Base-by-base conservation (phyloP, 1,284 basidiomycete species). In the Leccinum subrobustum region DNA sequence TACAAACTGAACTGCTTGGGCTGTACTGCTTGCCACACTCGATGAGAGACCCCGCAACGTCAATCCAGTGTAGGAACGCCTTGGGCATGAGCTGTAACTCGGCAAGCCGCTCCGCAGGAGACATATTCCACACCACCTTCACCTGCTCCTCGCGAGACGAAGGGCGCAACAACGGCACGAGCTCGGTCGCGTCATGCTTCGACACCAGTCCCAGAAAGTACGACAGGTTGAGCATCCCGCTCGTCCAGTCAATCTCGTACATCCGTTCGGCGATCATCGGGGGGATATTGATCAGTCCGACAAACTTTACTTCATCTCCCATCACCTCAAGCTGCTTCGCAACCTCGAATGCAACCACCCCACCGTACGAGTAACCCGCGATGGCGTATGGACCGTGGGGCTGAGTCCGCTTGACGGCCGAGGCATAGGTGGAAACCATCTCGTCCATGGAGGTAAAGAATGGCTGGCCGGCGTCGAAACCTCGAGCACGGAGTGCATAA, bases 301-400 rank as follows among this genome's bases (percentile, higher is more conserved):
- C 63, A 64, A 76, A 80, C 3, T 72, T 70, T 16, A 79, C 76
- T 39, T 67, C 62, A 23, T 74, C 73, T 1, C 76, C 76, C 57
- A 66, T 65, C 1, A 63, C 63, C 57, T 75, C 74, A 29, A 82
- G 73, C 14, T 64, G 64, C 62, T 79, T 78, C 4, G 72, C 74
- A 14, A 81, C 72, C 62, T 81, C 78, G 59, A 79, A 81, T 2
- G 77, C 78, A 14, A 78, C 75, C 48, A 76, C 76, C 33, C 79
- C 80, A 53, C 80, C 80, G 56, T 77, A 81, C 50, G 76, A 78
- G 70, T 81, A 81, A 4, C 80, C 80, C 0, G 76, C 79, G 23
- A 81, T 64, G 44, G 76, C 73, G 62, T 77, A 81, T 1, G 80
- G 79, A 0, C 80, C 80, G 1, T 58, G 63, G 4, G 79, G 76